phyloP scores from a whole-genome alignment of 345 rosid genomes.

The Citrus maxima region DNA sequence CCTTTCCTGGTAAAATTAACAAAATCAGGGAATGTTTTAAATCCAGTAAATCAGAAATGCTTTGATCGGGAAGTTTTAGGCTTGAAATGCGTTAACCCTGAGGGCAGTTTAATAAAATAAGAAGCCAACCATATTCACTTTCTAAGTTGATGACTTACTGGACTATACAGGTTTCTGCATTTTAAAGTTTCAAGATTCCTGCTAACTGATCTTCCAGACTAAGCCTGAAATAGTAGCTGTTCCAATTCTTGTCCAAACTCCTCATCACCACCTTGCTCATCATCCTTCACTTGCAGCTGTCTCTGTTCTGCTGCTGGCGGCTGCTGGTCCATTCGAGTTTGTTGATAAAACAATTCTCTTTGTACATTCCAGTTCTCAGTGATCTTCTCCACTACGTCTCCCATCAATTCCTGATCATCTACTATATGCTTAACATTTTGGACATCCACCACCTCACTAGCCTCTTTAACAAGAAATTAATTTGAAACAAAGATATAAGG shows the following conservation, averaged over 20 bases:
- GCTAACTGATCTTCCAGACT: not conserved
- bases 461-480: conserved; percentile 41
- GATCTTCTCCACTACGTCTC: conserved; percentile 41
- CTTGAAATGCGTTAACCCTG: not conserved
- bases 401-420: conserved; percentile 39
- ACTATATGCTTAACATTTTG: conserved; percentile 59
- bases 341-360: conserved; percentile 40
- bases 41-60: no score
- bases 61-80: not conserved
- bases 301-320: conserved; percentile 9
- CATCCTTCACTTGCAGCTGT: conserved; percentile 6
- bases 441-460: conserved; percentile 40
- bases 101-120: not conserved
- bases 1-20: no score
- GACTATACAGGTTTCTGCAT: not conserved
- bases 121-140: not conserved
- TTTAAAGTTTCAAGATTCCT: not conserved
- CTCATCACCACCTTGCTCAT: conserved; percentile 25
- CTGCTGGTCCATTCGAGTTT: conserved; percentile 38
- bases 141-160: not conserved
- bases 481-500: conserved; percentile 2
- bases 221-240: conserved; percentile 26
- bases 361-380: conserved; percentile 55
- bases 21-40: no score
- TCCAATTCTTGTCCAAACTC: conserved; percentile 41